Conservation (phyloP, 179 eudicot species). For the Spergularia azorica region DNA sequence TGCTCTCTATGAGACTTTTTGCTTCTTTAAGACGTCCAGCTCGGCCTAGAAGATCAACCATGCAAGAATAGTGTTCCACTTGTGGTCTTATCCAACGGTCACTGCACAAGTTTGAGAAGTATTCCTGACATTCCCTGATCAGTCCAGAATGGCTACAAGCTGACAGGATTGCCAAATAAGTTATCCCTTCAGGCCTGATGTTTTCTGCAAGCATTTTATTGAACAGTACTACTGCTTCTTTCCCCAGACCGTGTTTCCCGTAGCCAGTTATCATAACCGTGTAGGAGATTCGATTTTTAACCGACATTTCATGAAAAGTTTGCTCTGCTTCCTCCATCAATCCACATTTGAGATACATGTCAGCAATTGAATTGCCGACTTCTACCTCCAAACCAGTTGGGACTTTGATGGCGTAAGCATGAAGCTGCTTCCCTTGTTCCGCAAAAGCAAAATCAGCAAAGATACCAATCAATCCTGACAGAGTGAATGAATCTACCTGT, state of each 20-base stretch:
- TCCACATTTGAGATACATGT: conserved; percentile 52
- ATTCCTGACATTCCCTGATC: conserved; percentile 41
- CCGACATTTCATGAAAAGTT: conserved; percentile 37
- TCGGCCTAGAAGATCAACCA: conserved; percentile 59
- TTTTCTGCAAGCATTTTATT: conserved; percentile 35
- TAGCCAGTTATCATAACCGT: conserved; percentile 53
- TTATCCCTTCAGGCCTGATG: conserved; percentile 43
- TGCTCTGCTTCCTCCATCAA: conserved; percentile 48
- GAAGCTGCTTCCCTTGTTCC: conserved; percentile 54
- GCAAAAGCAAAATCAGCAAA: conserved; percentile 54
- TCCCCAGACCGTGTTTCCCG: conserved; percentile 51
- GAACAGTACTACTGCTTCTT: conserved; percentile 38
- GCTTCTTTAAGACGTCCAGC: conserved; percentile 52
- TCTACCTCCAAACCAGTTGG: conserved; percentile 40
- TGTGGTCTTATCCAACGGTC: conserved; percentile 36
- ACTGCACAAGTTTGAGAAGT: conserved; percentile 37
- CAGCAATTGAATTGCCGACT: conserved; percentile 46
- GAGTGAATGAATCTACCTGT: conserved; percentile 40
- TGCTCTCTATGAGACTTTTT: conserved; percentile 40
- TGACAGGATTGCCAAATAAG: conserved; percentile 50
- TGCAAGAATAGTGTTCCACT: conserved; percentile 54
- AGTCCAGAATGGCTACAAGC: conserved; percentile 60
- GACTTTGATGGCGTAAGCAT: conserved; percentile 38
- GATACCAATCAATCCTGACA: conserved; percentile 48
- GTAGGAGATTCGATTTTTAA: conserved; percentile 50